phyloP scores from a whole-genome alignment of 2,329 filamentous ascomycete genomes.

The Lasiodiplodia sp. region DNA sequence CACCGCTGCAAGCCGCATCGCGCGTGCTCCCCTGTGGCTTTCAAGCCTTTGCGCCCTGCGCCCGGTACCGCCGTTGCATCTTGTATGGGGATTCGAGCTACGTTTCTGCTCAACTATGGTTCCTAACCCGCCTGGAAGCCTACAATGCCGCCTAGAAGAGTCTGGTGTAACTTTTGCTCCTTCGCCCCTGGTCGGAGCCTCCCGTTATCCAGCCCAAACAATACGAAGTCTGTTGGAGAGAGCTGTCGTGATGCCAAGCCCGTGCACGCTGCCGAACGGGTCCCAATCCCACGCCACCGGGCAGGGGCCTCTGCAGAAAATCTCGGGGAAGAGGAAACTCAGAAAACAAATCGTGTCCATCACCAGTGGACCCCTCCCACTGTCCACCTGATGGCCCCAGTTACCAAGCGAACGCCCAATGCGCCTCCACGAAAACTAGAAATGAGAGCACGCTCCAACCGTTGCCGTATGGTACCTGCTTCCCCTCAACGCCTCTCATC shows the following conservation, averaged over 20 bases:
- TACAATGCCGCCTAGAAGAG: background rate
- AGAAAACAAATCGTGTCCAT: slow-evolving; percentile 8
- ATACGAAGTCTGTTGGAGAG: slow-evolving; percentile 3
- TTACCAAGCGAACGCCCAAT: slow-evolving; percentile 25
- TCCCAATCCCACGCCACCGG: slow-evolving; percentile 12
- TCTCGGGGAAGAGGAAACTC: slow-evolving; percentile 20
- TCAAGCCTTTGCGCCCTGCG: background rate
- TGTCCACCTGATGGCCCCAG: slow-evolving; percentile 11
- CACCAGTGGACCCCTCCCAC: slow-evolving; percentile 3
- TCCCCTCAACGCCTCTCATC: slow-evolving; percentile 26
- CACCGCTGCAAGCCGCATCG: background rate
- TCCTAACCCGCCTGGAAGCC: background rate
- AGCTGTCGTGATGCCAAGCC: slow-evolving; percentile 16
- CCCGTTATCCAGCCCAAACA: background rate
- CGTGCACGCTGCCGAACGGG: slow-evolving; percentile 14
- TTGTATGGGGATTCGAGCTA: background rate
- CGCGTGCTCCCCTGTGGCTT: slow-evolving; percentile 3
- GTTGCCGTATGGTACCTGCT: background rate
- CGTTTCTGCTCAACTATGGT: slow-evolving; percentile 6
- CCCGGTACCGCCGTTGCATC: background rate
- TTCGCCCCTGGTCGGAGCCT: background rate
- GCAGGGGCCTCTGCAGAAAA: slow-evolving; percentile 22
- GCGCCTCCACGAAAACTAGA: slow-evolving; percentile 21
- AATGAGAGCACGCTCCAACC: slow-evolving; percentile 1
- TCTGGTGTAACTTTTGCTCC: slow-evolving; percentile 12